A percentile compares a stretch with the other conserved stretches of the same genome.
Evolutionary conservation across 352 stramenopile species (phyloP).

Genomic region (Globisporangium splendens): DNA sequence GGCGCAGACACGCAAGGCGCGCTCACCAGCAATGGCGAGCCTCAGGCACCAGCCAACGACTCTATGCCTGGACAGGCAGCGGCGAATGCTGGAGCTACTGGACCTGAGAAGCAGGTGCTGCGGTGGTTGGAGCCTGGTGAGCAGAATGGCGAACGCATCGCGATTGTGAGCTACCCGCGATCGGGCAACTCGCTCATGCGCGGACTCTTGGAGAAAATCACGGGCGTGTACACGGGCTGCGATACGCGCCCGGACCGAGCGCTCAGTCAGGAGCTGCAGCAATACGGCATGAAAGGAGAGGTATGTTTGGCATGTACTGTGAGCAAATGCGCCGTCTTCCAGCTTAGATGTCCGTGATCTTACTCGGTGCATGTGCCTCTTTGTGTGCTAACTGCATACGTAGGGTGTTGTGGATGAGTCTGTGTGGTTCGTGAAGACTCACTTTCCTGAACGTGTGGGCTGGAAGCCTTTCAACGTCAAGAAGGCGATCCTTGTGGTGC

Average conservation of each 20-base stretch:
- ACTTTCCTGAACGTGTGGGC: constrained; percentile 96
- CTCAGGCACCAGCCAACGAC: background rate
- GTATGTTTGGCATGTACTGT: constrained; percentile 4
- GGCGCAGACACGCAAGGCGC: constrained; percentile 5
- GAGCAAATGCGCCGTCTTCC: background rate
- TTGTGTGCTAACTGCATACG: too few relatives aligned
- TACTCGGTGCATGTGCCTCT: too few relatives aligned
- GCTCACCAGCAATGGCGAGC: background rate
- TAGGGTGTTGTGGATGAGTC: constrained; percentile 93
- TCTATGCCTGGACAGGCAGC: background rate
- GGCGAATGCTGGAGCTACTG: background rate
- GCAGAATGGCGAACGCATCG: constrained; percentile 64
- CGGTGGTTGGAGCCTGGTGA: constrained; percentile 72
- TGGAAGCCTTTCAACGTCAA: constrained; percentile 75
- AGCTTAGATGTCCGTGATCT: too few relatives aligned
- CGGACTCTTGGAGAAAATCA: constrained; percentile 93
- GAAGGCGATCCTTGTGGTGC: constrained; percentile 85
- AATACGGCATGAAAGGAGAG: constrained; percentile 89
- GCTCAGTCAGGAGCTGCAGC: constrained; percentile 85
- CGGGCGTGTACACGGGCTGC: constrained; percentile 94
- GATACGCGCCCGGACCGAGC: constrained; percentile 95
- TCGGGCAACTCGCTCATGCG: constrained; percentile 97
- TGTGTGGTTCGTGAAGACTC: constrained; percentile 97
- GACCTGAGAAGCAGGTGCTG: constrained; percentile 18
- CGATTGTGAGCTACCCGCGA: constrained; percentile 95